These are phyloP conservation scores for Wickerhamomyces rabaulensis DNA, from an alignment of 805 yeast species.

Conservation along the genomic window DNA sequence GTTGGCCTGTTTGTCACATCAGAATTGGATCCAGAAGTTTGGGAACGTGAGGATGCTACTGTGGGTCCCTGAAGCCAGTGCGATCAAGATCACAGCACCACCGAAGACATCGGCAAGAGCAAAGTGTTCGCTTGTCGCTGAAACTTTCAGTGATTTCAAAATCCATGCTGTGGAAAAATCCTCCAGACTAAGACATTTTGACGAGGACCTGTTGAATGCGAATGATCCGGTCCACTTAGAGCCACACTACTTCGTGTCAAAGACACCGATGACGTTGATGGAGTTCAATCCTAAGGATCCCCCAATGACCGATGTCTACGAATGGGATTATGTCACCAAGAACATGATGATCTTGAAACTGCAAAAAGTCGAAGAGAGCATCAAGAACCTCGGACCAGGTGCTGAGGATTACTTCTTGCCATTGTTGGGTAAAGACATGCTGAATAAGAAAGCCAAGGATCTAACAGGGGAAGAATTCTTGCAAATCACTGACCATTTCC, in stretches of 20 bases:
- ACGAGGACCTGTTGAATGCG: conserved; percentile 13
- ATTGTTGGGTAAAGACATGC: conserved; percentile 30
- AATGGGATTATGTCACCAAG: conserved; percentile 64
- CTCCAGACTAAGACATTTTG: conserved; percentile 17
- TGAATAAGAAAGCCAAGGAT: conserved; percentile 40
- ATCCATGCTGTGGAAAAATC: conserved; percentile 45
- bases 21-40: conserved; percentile 69
- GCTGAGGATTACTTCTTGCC: conserved; percentile 49
- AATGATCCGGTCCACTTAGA: conserved; percentile 28
- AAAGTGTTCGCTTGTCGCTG: conserved; percentile 59
- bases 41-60: conserved; percentile 73
- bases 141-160: conserved; percentile 53
- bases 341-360: conserved; percentile 46
- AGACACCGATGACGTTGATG: conserved; percentile 34
- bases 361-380: conserved; percentile 39
- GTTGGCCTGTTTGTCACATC: conserved; percentile 59
- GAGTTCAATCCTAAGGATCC: conserved; percentile 48
- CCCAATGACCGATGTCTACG: conserved; percentile 41
- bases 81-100: conserved; percentile 55
- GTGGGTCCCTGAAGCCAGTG: conserved; percentile 58
- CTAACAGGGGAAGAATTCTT: conserved; percentile 53
- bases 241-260: conserved; percentile 25
- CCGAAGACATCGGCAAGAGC: conserved; percentile 48
- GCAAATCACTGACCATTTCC: conserved; percentile 46
- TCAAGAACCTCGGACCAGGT: conserved; percentile 73